phyloP scores from a whole-genome alignment of 306 rosid species.

The Biancaea sappan region DNA sequence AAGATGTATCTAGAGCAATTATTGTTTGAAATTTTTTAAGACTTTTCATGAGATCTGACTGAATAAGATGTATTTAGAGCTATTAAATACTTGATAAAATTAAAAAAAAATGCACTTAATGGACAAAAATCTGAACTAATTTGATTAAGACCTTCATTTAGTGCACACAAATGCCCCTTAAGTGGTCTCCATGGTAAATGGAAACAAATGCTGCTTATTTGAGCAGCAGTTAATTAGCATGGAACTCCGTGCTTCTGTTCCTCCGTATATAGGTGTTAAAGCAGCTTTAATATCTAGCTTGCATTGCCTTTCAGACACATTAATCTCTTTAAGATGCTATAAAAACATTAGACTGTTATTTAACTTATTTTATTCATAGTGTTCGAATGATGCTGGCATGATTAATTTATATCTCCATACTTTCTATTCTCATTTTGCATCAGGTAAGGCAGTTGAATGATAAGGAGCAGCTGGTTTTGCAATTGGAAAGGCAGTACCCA shows the following conservation, averaged over 20 bases:
- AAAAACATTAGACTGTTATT: neutral
- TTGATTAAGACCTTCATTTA: too few relatives aligned
- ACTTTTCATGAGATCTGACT: too few relatives aligned
- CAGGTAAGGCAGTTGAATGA: slow-evolving; percentile 81
- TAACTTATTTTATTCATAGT: neutral
- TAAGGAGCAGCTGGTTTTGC: slow-evolving; percentile 76
- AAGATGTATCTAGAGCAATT: too few relatives aligned
- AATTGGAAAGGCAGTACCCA: slow-evolving; percentile 81
- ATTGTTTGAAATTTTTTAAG: too few relatives aligned
- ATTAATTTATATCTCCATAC: neutral
- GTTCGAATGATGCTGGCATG: neutral
- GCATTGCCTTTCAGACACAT: neutral
- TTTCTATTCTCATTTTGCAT: slow-evolving; percentile 21
- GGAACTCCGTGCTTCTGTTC: slow-evolving; percentile 5
- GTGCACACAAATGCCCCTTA: too few relatives aligned
- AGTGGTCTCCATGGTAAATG: neutral
- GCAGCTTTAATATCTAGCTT: neutral
- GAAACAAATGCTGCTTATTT: neutral
- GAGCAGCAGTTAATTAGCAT: neutral
- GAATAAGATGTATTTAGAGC: too few relatives aligned
- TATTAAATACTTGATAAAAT: too few relatives aligned
- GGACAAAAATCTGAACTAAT: too few relatives aligned
- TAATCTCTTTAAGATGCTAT: slow-evolving; percentile 14
- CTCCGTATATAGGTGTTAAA: neutral
- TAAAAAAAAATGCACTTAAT: too few relatives aligned